A percentile compares a stretch with the other conserved stretches of the same genome.
These are phyloP conservation scores for Moringa oleifera DNA, from an alignment of 345 rosid species.

Conservation along the genomic window DNA sequence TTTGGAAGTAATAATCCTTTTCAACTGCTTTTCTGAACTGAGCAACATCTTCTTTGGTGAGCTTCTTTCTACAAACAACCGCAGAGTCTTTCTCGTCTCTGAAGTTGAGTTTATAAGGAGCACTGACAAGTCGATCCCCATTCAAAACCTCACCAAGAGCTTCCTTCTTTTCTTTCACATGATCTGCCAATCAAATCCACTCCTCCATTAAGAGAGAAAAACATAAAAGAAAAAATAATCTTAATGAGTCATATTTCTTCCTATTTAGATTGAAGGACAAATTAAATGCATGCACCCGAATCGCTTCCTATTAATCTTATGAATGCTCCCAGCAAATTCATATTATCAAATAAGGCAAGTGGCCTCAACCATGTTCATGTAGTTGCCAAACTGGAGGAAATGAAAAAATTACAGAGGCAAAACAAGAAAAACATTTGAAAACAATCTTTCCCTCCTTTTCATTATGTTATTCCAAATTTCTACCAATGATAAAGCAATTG, in stretches of 20 bases:
- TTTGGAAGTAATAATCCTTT: constrained; percentile 84
- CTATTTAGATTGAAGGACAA: no score
- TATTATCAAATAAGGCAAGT: no score
- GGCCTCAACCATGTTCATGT: no score
- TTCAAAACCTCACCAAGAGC: constrained; percentile 89
- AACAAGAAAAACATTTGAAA: no score
- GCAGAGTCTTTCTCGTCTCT: constrained; percentile 59
- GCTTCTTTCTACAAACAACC: constrained; percentile 55
- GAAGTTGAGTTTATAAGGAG: constrained; percentile 78
- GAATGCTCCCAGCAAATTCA: no score
- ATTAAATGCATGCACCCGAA: no score
- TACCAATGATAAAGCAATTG: no score
- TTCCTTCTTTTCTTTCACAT: constrained; percentile 72
- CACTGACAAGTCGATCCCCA: constrained; percentile 82
- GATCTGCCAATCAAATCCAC: constrained; percentile 31
- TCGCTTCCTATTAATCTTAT: no score
- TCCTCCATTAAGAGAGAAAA: not conserved
- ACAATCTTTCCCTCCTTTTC: no score
- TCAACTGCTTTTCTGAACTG: constrained; percentile 53
- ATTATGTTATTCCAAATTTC: no score
- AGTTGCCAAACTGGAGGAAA: no score
- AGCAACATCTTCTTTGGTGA: constrained; percentile 53
- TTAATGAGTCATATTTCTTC: not conserved
- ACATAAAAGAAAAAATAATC: not conserved
- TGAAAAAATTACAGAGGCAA: no score